Base-by-base conservation (phyloP, 495 filamentous ascomycete species). In the Penicillium salamii region DNA sequence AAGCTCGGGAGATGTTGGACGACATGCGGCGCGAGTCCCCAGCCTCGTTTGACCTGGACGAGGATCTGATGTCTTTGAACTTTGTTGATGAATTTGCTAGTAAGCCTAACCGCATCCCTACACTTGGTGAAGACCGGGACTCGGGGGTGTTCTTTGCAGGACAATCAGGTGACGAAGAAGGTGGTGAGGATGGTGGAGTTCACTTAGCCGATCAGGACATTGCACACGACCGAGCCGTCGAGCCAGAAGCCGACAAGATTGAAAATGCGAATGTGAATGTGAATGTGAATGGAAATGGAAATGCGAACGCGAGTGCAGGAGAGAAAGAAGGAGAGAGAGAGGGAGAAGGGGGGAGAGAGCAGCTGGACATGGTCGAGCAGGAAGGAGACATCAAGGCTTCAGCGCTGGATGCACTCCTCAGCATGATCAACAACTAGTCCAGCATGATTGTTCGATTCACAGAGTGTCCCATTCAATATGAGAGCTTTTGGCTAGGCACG, bases 321-420 rank as follows among this genome's bases (percentile, higher is more conserved):
- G 42, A 14, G 8, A 18, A 29, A 46, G 14, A 5, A 2, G 3
- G 1, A 40, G 15, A 5, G 6, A 3, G 9, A 24, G 42, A 37
- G 21, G 9, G 49, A 7, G 29, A 2, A 1, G 19, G 36, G 8
- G 40, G 42, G 17, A 36, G 43, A 8, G 35, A 24, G 7, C 36
- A 41, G 7, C 34, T 28, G 18, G 23, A 70, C 8, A 54, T 70
- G 5, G 41, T 67, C 2, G 66, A 74, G 39, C 48, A 61, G 20
- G 55, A 63, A 29, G 49, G 41, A 8, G 55, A 55, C 41, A 8
- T 69, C 21, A 55, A 71, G 52, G 55, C 62, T 2, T 55, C 45
- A 18, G 60, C 62, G n/a, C 36, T 67, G 15, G 64, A 69, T 20
- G 6, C 13, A 15, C 15, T 54, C 19, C 32, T 54, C 3, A 14